phyloP scores from a whole-genome alignment of 2,329 filamentous ascomycete genomes.

The Calycina herbarum region DNA sequence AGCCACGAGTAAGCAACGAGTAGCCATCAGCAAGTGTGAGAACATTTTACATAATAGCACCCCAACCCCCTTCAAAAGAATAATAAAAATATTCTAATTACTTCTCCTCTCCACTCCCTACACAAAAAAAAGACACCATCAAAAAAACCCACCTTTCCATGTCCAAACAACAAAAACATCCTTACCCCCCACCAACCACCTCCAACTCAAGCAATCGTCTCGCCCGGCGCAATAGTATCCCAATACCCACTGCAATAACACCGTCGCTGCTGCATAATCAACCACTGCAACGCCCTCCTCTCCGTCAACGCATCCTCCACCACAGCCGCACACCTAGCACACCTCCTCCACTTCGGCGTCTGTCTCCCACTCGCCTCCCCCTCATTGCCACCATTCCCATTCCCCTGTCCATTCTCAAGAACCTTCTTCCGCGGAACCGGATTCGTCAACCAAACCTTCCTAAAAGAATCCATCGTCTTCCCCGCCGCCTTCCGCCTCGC shows the following conservation, averaged over 20 bases:
- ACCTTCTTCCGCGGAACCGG: conserved; percentile 19
- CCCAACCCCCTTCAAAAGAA: too few relatives aligned
- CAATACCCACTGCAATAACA: conserved; percentile 39
- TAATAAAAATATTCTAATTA: too few relatives aligned
- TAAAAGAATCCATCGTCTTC: conserved; percentile 36
- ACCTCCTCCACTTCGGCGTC: conserved; percentile 35
- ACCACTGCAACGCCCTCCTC: conserved; percentile 36
- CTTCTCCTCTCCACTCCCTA: too few relatives aligned
- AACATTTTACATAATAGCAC: too few relatives aligned
- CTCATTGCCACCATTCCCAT: conserved; percentile 5
- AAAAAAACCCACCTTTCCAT: too few relatives aligned
- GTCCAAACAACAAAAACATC: too few relatives aligned
- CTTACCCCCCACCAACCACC: too few relatives aligned
- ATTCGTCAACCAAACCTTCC: conserved; percentile 34
- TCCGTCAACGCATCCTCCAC: conserved; percentile 38
- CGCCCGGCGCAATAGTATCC: conserved; percentile 34
- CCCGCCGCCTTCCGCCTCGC: conserved; percentile 23
- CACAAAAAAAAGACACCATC: too few relatives aligned
- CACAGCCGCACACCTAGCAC: conserved; percentile 37
- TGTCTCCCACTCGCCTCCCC: conserved; percentile 10
- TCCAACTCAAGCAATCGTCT: conserved; percentile 29
- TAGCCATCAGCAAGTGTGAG: too few relatives aligned
- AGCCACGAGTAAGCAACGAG: too few relatives aligned
- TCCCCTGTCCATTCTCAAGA: conserved; percentile 6
- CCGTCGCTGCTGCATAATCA: conserved; percentile 38